phyloP scores from a whole-genome alignment of 805 yeast species.

The Kazachstania bromeliacearum region DNA sequence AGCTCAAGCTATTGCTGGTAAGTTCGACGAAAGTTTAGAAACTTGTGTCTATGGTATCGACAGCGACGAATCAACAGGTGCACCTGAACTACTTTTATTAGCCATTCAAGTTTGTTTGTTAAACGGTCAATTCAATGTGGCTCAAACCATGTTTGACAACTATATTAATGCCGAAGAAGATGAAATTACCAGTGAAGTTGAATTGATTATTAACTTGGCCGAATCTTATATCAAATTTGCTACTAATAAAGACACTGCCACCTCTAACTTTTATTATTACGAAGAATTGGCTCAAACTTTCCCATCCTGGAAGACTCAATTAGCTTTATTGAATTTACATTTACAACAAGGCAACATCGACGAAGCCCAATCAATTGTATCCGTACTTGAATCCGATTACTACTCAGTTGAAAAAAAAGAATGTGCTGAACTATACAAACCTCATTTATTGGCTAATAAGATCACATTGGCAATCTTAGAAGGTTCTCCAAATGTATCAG shows the following conservation, averaged over 20 bases:
- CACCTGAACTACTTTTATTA: constrained; percentile 34
- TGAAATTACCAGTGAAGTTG: constrained; percentile 43
- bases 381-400: constrained; percentile 37
- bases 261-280: constrained; percentile 49
- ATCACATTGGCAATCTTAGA: constrained; percentile 52
- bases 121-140: constrained; percentile 35
- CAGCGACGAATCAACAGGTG: constrained; percentile 33
- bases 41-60: constrained; percentile 34
- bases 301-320: constrained; percentile 41
- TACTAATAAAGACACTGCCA: constrained; percentile 32
- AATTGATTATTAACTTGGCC: constrained; percentile 63
- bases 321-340: constrained; percentile 64
- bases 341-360: constrained; percentile 71
- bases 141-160: constrained; percentile 40
- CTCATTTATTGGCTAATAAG: constrained; percentile 52
- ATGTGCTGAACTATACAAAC: constrained; percentile 26
- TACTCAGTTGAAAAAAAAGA: constrained; percentile 27
- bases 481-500: constrained; percentile 37
- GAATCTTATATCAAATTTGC: constrained; percentile 59
- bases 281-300: constrained; percentile 66
- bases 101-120: constrained; percentile 34
- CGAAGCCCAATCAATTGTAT: constrained; percentile 65
- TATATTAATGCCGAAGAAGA: constrained; percentile 39
- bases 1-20: constrained; percentile 22
- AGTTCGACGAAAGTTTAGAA: constrained; percentile 30